Percentiles rank a stretch among this genome's conserved stretches.
phyloP scores from a whole-genome alignment of 345 rosid genomes.

The Citrus unshiu region DNA sequence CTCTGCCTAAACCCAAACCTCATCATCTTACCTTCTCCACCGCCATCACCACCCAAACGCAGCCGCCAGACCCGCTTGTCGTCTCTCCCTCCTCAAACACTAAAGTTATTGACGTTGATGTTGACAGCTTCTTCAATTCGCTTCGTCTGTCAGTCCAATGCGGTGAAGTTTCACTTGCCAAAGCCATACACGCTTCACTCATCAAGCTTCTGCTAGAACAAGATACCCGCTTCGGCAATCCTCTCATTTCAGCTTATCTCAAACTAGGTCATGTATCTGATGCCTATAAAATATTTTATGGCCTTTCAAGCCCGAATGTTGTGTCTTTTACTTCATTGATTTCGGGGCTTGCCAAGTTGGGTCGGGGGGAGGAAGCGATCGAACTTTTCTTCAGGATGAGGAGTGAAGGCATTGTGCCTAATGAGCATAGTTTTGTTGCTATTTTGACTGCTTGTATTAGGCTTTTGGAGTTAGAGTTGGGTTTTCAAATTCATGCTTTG shows the following conservation, averaged over 20 bases:
- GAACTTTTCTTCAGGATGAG: conserved; percentile 60
- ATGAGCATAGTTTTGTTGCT: conserved; percentile 49
- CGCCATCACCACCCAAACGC: neutral
- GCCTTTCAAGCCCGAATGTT: conserved; percentile 52
- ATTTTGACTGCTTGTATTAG: conserved; percentile 54
- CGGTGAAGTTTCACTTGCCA: conserved; percentile 44
- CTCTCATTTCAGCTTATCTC: conserved; percentile 57
- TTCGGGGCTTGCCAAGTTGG: conserved; percentile 53
- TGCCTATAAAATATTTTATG: conserved; percentile 47
- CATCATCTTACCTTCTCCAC: conserved; percentile 21
- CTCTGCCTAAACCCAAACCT: conserved; percentile 18
- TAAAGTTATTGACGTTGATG: neutral
- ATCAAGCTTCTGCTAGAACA: conserved; percentile 43
- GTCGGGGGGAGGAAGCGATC: conserved; percentile 47
- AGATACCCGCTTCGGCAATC: conserved; percentile 41
- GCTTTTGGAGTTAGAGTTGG: conserved; percentile 37
- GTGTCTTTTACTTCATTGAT: conserved; percentile 67
- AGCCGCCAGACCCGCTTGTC: conserved; percentile 9
- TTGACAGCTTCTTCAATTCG: conserved; percentile 33
- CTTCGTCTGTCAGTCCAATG: conserved; percentile 51
- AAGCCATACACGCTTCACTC: conserved; percentile 58
- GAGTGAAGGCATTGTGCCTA: conserved; percentile 41
- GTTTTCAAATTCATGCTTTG: conserved; percentile 52
- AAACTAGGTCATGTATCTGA: conserved; percentile 50
- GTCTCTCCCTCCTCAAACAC: conserved; percentile 2